Evolutionary conservation across 768 basidiomycete genomes (phyloP).

Genomic region (Lactifluus echinatus): DNA sequence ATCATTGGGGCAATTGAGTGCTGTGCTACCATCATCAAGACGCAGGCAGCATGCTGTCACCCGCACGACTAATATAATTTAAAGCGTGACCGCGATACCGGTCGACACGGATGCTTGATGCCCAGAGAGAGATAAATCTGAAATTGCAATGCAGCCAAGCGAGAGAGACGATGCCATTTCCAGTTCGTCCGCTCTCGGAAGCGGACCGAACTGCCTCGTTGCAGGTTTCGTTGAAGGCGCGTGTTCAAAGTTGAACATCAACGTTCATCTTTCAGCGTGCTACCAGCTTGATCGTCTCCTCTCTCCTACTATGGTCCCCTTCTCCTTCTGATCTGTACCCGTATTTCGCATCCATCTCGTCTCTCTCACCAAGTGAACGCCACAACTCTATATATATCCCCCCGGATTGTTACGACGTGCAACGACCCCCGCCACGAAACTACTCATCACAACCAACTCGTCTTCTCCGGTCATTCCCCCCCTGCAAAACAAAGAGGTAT

Average conservation of each 20-base stretch:
- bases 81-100: too few relatives aligned
- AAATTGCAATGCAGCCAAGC: too few relatives aligned
- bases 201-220: slow-evolving; percentile 5
- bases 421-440: slow-evolving; percentile 15
- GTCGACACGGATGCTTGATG: too few relatives aligned
- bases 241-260: not conserved
- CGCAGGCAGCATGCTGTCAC: too few relatives aligned
- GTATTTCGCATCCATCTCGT: not conserved
- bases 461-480: slow-evolving; percentile 3
- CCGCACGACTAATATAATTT: too few relatives aligned
- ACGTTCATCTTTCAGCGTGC: slow-evolving; percentile 2
- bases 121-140: too few relatives aligned
- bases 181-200: too few relatives aligned
- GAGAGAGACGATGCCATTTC: too few relatives aligned
- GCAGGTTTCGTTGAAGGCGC: not conserved
- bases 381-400: slow-evolving; percentile 14
- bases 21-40: slow-evolving; percentile 96
- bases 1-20: too few relatives aligned
- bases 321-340: slow-evolving; percentile 1
- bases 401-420: slow-evolving; percentile 6
- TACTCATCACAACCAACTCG: not conserved
- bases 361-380: not conserved
- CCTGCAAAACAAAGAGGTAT: not conserved
- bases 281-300: not conserved
- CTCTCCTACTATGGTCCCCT: not conserved